Percentiles rank a stretch among this genome's conserved stretches.
Evolutionary conservation across 441 rosid species (phyloP).

Genomic region (Erysimum cheiri): DNA sequence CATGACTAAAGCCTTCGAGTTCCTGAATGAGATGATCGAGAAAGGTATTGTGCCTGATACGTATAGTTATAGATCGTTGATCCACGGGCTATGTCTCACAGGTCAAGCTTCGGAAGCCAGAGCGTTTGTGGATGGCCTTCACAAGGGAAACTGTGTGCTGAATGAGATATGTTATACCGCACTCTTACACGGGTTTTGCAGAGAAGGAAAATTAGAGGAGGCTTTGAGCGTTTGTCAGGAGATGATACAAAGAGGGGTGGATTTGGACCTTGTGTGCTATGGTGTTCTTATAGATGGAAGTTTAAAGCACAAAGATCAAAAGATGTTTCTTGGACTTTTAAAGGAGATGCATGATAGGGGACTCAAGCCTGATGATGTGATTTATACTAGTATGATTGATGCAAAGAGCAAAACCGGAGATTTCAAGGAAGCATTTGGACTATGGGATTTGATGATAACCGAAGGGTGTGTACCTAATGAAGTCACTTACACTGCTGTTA

Average conservation of each 20-base stretch:
- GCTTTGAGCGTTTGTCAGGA: constrained; percentile 66
- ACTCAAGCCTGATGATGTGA: constrained; percentile 73
- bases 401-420: constrained; percentile 75
- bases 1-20: constrained; percentile 60
- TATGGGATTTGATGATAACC: constrained; percentile 75
- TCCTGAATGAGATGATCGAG: constrained; percentile 69
- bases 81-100: constrained; percentile 69
- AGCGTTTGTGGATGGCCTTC: constrained; percentile 72
- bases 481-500: constrained; percentile 81
- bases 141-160: constrained; percentile 56
- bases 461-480: constrained; percentile 78
- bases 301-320: constrained; percentile 61
- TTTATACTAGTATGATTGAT: constrained; percentile 85
- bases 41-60: constrained; percentile 85
- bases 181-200: constrained; percentile 76
- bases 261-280: constrained; percentile 84
- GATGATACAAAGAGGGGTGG: constrained; percentile 74
- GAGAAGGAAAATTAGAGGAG: constrained; percentile 76
- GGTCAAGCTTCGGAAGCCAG: constrained; percentile 78
- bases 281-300: constrained; percentile 81
- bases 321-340: constrained; percentile 54
- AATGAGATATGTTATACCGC: constrained; percentile 88
- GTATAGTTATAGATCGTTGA: constrained; percentile 78
- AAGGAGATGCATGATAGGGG: constrained; percentile 72
- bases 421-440: constrained; percentile 62